These are phyloP conservation scores for Coemansia sp. DNA, from an alignment of 192 early-diverging fungal species.

Conservation along the genomic window DNA sequence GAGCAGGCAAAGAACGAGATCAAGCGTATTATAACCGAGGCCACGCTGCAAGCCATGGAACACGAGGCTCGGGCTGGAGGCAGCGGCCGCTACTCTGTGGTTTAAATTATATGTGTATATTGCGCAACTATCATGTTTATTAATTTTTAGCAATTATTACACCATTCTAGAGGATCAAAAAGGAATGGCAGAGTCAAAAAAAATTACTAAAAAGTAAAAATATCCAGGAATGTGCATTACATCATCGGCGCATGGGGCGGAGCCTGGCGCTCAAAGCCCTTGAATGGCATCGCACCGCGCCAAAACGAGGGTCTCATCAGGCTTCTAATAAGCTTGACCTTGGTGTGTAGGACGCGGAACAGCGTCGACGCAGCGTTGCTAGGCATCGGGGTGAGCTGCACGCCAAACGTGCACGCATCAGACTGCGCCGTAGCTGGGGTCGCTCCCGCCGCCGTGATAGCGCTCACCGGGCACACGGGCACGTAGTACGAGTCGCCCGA, in stretches of 20 bases:
- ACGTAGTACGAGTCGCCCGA: slow-evolving; percentile 15
- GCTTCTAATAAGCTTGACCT: neutral
- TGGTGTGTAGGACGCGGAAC: neutral
- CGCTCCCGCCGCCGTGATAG: neutral
- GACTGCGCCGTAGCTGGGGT: neutral
- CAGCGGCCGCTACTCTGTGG: slow-evolving; percentile 46
- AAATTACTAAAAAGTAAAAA: too few species aligned
- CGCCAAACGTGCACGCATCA: slow-evolving; percentile 7
- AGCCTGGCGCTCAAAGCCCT: neutral
- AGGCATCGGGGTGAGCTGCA: slow-evolving; percentile 19
- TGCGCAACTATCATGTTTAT: too few species aligned
- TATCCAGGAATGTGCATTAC: too few species aligned
- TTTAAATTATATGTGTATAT: too few species aligned
- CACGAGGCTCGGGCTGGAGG: slow-evolving; percentile 56
- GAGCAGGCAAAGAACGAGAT: slow-evolving; percentile 95
- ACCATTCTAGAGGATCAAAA: too few species aligned
- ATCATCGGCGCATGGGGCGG: neutral
- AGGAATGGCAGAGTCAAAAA: too few species aligned
- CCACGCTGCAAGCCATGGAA: slow-evolving; percentile 73
- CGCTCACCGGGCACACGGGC: slow-evolving; percentile 17
- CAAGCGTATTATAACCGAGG: slow-evolving; percentile 85
- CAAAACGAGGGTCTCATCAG: neutral
- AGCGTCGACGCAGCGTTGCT: slow-evolving; percentile 8
- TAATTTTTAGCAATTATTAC: too few species aligned
- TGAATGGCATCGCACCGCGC: neutral